Evolutionary conservation across 1,284 basidiomycete species (phyloP).

Genomic region (Vanrija humicola): DNA sequence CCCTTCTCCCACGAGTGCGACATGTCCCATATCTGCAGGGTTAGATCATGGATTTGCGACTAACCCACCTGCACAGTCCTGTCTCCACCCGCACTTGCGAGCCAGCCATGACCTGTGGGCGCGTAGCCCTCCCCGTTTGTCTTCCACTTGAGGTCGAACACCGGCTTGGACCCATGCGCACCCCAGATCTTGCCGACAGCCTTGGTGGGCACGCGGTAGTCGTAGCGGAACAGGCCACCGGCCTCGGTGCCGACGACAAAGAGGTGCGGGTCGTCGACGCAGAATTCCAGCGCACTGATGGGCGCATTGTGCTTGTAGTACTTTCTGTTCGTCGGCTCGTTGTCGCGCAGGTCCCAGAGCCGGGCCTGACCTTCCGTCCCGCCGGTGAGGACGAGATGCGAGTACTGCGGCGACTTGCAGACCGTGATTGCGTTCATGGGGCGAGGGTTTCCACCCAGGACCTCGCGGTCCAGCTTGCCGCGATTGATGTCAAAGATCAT

Average conservation of each 20-base stretch:
- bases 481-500: conserved; percentile 79
- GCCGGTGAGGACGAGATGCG: conserved; percentile 71
- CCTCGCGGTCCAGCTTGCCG: conserved; percentile 70
- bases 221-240: conserved; percentile 65
- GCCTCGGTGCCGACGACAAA: conserved; percentile 75
- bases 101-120: conserved; percentile 60
- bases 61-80: conserved; percentile 68
- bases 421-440: conserved; percentile 64
- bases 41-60: no score
- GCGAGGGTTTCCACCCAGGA: conserved; percentile 64
- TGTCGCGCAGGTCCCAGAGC: conserved; percentile 75
- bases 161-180: conserved; percentile 67
- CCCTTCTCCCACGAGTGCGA: conserved; percentile 52
- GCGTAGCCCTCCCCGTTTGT: conserved; percentile 29
- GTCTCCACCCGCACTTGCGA: conserved; percentile 76
- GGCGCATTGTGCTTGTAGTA: conserved; percentile 65
- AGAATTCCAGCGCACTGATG: conserved; percentile 69
- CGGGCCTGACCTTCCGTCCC: conserved; percentile 77
- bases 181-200: conserved; percentile 66
- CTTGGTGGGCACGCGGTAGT: conserved; percentile 64
- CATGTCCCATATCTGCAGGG: conserved; percentile 70
- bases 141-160: conserved; percentile 74
- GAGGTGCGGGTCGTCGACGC: conserved; percentile 63
- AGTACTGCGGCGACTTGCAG: conserved; percentile 59
- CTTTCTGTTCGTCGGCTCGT: conserved; percentile 63